These are phyloP conservation scores for Pezicula rhizophila DNA, from an alignment of 2,329 filamentous ascomycete species.

Conservation along the genomic window DNA sequence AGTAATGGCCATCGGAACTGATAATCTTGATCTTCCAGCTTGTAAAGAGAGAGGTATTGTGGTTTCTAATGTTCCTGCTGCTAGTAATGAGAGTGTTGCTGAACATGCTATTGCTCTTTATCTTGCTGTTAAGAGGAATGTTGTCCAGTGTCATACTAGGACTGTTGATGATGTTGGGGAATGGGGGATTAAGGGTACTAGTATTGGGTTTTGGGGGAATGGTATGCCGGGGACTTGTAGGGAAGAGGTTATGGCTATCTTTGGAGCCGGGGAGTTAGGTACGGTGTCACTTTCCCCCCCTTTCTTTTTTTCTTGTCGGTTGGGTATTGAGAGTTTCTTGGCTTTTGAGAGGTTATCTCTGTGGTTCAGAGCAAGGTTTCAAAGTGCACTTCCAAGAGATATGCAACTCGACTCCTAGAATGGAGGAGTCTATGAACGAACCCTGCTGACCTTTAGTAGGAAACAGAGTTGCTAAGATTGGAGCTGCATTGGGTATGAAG, in stretches of 20 bases:
- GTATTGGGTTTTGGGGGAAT: slow-evolving; percentile 17
- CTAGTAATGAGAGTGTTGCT: slow-evolving; percentile 30
- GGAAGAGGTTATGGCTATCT: slow-evolving; percentile 21
- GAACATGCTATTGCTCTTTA: slow-evolving; percentile 24
- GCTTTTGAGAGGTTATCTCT: not conserved
- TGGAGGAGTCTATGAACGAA: not conserved
- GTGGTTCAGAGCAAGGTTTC: not conserved
- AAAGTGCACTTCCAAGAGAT: not conserved
- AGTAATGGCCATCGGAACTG: slow-evolving; percentile 32
- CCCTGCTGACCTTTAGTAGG: slow-evolving; percentile 8
- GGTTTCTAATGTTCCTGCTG: slow-evolving; percentile 32
- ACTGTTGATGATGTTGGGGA: slow-evolving; percentile 15
- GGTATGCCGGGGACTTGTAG: slow-evolving; percentile 15
- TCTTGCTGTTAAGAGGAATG: slow-evolving; percentile 30
- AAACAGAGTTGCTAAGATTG: slow-evolving; percentile 16
- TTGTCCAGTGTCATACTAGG: slow-evolving; percentile 27
- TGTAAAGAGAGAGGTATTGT: slow-evolving; percentile 28
- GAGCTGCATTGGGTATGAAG: slow-evolving; percentile 15
- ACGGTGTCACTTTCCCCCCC: slow-evolving; percentile 2
- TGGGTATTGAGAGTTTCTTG: not conserved
- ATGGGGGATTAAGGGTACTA: slow-evolving; percentile 21
- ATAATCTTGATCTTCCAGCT: slow-evolving; percentile 30
- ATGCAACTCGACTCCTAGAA: not conserved
- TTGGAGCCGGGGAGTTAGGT: slow-evolving; percentile 24
- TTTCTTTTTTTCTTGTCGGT: not conserved